phyloP scores from a whole-genome alignment of 2,329 filamentous ascomycete species.

The Orbilia oligospora region DNA sequence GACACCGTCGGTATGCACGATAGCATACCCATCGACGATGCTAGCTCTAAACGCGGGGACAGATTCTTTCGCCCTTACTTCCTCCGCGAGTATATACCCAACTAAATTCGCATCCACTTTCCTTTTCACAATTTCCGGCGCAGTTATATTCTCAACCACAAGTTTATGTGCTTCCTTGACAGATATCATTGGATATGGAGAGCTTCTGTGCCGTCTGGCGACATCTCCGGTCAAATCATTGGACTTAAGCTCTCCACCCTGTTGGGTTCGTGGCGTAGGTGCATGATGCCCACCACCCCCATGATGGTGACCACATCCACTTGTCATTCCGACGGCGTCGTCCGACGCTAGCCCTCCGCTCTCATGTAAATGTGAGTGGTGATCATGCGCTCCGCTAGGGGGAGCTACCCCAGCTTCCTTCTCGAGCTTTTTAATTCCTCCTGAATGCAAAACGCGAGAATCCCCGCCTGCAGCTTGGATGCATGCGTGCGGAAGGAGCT shows the following conservation, averaged over 20 bases:
- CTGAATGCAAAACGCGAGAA: slow-evolving; percentile 82
- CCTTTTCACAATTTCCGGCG: slow-evolving; percentile 72
- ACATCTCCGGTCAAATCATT: slow-evolving; percentile 64
- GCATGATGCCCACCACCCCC: slow-evolving; percentile 65
- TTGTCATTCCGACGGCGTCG: slow-evolving; percentile 18
- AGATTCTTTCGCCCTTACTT: slow-evolving; percentile 82
- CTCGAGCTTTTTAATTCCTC: slow-evolving; percentile 87
- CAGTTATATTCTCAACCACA: slow-evolving; percentile 81
- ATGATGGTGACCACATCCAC: slow-evolving; percentile 66
- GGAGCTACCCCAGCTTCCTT: slow-evolving; percentile 78
- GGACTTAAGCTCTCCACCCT: slow-evolving; percentile 71
- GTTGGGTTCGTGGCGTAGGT: slow-evolving; percentile 75
- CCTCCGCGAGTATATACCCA: slow-evolving; percentile 84
- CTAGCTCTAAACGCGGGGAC: slow-evolving; percentile 95
- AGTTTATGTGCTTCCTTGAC: slow-evolving; percentile 83
- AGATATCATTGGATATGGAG: slow-evolving; percentile 91
- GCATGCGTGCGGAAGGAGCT: slow-evolving; percentile 95
- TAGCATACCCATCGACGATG: slow-evolving; percentile 96
- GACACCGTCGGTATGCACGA: slow-evolving; percentile 75
- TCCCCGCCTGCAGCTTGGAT: slow-evolving; percentile 86
- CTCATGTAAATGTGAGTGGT: slow-evolving; percentile 63
- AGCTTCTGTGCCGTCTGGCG: slow-evolving; percentile 81
- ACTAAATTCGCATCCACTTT: slow-evolving; percentile 78
- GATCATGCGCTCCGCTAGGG: slow-evolving; percentile 63
- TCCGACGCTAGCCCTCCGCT: slow-evolving; percentile 51